Base-by-base conservation (phyloP, 1,139 yeast genomes). In the Debaryomyces robertsiae region DNA sequence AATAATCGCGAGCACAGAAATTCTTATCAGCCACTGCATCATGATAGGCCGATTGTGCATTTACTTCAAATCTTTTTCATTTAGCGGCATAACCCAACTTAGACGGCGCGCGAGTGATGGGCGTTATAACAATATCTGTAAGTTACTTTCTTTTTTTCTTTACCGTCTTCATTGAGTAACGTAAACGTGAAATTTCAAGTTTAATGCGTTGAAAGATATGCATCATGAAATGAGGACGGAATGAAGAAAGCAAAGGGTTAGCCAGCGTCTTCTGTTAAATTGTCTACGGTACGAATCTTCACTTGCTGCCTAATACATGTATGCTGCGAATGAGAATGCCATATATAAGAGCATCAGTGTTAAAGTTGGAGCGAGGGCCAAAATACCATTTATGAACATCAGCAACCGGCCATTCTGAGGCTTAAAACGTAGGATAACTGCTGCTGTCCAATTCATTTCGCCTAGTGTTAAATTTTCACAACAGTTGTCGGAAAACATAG, bases 401-500 rank as follows among this genome's bases (percentile, higher is more conserved):
- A 9, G 73, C 60, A 38, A 61, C 55, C 55, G 65, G 84, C 79
- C 84, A 84, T 1, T 69, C 50, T 16, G 70, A 52, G 2, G 81
- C 77, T 23, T 81, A 41, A 15, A 77, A 51, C 73, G 82, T 66
- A 9, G 87, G 81, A 2, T 85, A 89, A 83, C 88, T 25, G 82
- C 73, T 15, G 67, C 75, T 1, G 90, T 84, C 86, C 88, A 83
- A 62, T 83, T 84, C 90, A 83, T 83, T 24, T 51, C 50, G 19
- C 72, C 71, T 3, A 76, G 61, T 6, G 69, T 65, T 49, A 73
- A 60, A 47, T 75, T 55, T 10, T 63, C 60, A 11, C 85, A 85
- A 41, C 59, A 24, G 65, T 69, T 41, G 73, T 68, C 38, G 89
- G 89, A 76, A 82, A 78, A 55, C 85, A 79, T 53, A 83, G 70